Percentiles rank a stretch among this genome's conserved stretches.
Conservation (phyloP, 2,329 filamentous ascomycete species). For the Macroventuria anomochaeta region DNA sequence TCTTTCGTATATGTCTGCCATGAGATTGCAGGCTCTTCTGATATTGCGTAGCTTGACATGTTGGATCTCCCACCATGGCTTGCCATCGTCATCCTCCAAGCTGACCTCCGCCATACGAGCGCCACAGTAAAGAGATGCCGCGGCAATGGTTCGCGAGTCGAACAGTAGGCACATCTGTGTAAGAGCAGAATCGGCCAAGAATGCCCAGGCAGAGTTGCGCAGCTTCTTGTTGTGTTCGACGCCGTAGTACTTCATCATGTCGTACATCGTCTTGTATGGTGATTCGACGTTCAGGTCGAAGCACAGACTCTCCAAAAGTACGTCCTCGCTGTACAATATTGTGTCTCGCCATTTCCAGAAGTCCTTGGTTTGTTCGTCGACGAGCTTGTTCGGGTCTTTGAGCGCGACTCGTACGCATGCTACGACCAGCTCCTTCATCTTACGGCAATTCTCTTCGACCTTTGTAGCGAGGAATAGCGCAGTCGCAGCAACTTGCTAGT, state of each 20-base stretch:
- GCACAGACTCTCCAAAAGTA: conserved; percentile 88
- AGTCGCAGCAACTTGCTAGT: conserved; percentile 81
- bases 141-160: conserved; percentile 79
- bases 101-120: conserved; percentile 74
- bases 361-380: conserved; percentile 97
- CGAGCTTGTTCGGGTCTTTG: conserved; percentile 86
- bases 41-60: conserved; percentile 75
- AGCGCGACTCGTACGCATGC: conserved; percentile 93
- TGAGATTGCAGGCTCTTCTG: conserved; percentile 73
- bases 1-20: conserved; percentile 64
- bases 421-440: conserved; percentile 93
- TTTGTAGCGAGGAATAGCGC: conserved; percentile 94
- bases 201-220: conserved; percentile 89
- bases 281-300: conserved; percentile 93
- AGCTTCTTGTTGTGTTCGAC: conserved; percentile 81
- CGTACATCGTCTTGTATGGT: conserved; percentile 83
- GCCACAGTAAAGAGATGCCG: conserved; percentile 85
- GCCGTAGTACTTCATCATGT: conserved; percentile 75
- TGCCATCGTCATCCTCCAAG: conserved; percentile 75
- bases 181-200: conserved; percentile 87
- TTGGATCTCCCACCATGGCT: conserved; percentile 86
- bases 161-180: conserved; percentile 85
- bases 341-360: conserved; percentile 98
- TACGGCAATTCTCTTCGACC: conserved; percentile 94
- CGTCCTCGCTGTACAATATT: conserved; percentile 89